Base-by-base conservation (phyloP, 805 yeast species). In the Kurtzmaniella fragi region DNA sequence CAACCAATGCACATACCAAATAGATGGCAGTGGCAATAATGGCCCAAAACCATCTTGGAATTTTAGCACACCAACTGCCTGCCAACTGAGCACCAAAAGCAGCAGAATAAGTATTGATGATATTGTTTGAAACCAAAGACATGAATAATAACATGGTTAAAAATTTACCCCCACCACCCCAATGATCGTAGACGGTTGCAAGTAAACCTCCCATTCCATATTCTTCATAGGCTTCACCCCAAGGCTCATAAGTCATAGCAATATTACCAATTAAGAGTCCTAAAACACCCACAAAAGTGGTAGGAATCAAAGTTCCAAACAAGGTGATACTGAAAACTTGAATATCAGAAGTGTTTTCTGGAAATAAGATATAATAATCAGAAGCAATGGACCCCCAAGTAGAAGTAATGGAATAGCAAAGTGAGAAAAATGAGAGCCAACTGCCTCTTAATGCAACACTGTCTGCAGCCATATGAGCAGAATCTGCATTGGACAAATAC, bases 321-420 rank as follows among this genome's bases (percentile, higher is more conserved):
- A 83, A 80, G 0, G 95, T 86, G 46, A 82, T 62, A 14, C 61
- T 16, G 50, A 80, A 84, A 1, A 82, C 67, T 42, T 71, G 72
- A 39, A 57, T 43, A 39, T 77, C 76, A 2, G 84, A 71, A 1
- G 86, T 76, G 31, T 71, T 67, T 50, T 84, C 91, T 1, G 95
- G 95, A 49, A 87, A 79, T 37, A 86, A 67, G 35, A 88, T 77
- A 57, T 85, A 85, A 58, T 88, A 88, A 60, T 88, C 96, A 0
- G 90, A 72, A 0, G 95, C 86, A 43, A 85, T 75, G 2, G 90
- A 82, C 32, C 95, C 90, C 96, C 96, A 88, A 1, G 96, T 85
- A 3, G 87, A 76, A 3, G 95, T 86, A 34, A 83, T 80, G 23
- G 95, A 80, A 52, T 84, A 85, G 32, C 81, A 71, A 40, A 86